A percentile compares a stretch with the other conserved stretches of the same genome.
Evolutionary conservation across 306 rosid genomes (phyloP).

Genomic region (Prosopis cineraria): DNA sequence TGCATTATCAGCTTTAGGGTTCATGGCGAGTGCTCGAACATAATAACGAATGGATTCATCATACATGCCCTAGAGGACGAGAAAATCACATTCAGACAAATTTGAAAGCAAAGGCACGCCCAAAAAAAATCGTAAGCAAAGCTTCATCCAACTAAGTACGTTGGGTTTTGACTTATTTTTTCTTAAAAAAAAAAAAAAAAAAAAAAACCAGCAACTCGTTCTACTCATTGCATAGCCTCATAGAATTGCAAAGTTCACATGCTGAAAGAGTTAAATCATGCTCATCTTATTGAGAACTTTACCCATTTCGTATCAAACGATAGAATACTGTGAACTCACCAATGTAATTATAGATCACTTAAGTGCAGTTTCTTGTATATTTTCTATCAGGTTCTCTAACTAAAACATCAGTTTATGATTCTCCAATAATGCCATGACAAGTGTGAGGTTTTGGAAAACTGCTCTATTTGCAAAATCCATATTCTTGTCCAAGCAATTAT

Average conservation of each 20-base stretch:
- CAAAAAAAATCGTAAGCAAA: no score
- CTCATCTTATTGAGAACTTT: not conserved
- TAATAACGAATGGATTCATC: conserved; percentile 92
- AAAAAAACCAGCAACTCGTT: no score
- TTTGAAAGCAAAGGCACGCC: not conserved
- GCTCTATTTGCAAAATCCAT: not conserved
- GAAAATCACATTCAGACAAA: conserved; percentile 17
- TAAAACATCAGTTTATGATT: not conserved
- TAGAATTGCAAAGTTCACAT: not conserved
- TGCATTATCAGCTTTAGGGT: conserved; percentile 97
- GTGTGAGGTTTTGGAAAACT: not conserved
- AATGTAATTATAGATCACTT: not conserved
- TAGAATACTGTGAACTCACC: not conserved
- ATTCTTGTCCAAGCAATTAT: not conserved
- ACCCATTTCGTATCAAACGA: not conserved
- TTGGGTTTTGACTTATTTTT: not conserved
- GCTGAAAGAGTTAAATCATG: not conserved
- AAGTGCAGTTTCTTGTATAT: not conserved
- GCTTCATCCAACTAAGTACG: not conserved
- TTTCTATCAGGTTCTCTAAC: not conserved
- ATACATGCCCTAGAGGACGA: conserved; percentile 69
- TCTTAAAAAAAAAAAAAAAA: no score
- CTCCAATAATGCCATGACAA: not conserved
- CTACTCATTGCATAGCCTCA: not conserved
- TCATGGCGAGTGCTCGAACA: conserved; percentile 95